Percentiles rank a stretch among this genome's conserved stretches.
These are phyloP conservation scores for Metschnikowia gelsemii DNA, from an alignment of 805 yeast species.

Conservation along the genomic window DNA sequence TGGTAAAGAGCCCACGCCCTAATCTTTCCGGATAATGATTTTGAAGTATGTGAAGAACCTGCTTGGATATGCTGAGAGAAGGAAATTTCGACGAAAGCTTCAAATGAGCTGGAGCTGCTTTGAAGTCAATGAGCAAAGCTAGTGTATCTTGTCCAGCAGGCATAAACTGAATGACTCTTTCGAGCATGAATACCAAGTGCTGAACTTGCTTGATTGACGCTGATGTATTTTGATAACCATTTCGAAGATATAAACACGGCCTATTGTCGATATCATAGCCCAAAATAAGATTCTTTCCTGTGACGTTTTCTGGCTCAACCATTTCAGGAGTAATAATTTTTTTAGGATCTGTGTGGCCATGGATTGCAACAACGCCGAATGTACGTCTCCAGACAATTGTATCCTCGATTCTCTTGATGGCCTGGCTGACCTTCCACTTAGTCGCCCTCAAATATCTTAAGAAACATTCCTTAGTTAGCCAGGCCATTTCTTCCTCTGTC, in stretches of 20 bases:
- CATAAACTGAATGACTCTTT: constrained; percentile 50
- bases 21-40: constrained; percentile 24
- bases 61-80: constrained; percentile 45
- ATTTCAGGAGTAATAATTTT: constrained; percentile 40
- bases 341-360: constrained; percentile 27
- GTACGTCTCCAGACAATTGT: constrained; percentile 57
- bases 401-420: constrained; percentile 46
- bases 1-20: constrained; percentile 23
- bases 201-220: constrained; percentile 54
- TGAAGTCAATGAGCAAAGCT: constrained; percentile 56
- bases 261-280: constrained; percentile 56
- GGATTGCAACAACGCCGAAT: constrained; percentile 43
- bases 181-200: constrained; percentile 57
- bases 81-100: constrained; percentile 45
- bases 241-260: constrained; percentile 52
- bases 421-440: constrained; percentile 47
- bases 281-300: constrained; percentile 54
- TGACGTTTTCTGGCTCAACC: constrained; percentile 48
- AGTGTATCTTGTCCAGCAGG: constrained; percentile 60
- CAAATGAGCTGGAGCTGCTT: constrained; percentile 42
- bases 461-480: constrained; percentile 54
- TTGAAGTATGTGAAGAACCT: constrained; percentile 24
- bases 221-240: constrained; percentile 56
- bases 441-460: constrained; percentile 51
- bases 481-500: constrained; percentile 37